A percentile compares a stretch with the other conserved stretches of the same genome.
Conservation (phyloP, 208 protist genomes). For the Endotrypanum monterogeii region DNA sequence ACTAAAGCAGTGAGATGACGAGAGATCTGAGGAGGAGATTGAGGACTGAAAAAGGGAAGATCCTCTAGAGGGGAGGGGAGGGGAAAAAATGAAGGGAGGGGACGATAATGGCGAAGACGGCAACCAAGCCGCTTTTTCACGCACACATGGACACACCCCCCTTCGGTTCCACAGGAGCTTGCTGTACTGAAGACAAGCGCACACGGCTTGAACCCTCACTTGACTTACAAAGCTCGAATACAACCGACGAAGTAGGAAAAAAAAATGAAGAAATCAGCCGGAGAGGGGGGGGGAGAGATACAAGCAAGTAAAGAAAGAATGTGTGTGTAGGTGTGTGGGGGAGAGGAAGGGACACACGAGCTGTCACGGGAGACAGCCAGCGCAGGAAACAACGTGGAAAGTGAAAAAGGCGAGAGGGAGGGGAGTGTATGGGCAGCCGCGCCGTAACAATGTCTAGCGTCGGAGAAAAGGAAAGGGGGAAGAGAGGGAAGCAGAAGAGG, state of each 20-base stretch:
- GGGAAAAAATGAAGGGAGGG: not conserved
- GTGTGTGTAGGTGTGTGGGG: not conserved
- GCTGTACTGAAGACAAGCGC: too few species aligned
- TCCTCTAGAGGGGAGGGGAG: not conserved
- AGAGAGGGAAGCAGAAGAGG: not conserved
- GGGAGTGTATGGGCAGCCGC: not conserved
- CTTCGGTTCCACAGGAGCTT: too few species aligned
- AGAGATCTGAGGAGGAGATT: too few species aligned
- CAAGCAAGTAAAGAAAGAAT: not conserved
- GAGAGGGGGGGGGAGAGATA: too few species aligned
- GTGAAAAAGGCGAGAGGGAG: not conserved
- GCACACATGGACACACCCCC: not conserved
- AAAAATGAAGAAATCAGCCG: too few species aligned
- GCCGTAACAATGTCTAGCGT: not conserved
- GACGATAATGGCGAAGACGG: not conserved
- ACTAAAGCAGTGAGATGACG: not conserved
- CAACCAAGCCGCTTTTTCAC: not conserved
- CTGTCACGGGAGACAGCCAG: not conserved
- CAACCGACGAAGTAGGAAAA: too few species aligned
- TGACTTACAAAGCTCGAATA: too few species aligned
- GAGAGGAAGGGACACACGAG: not conserved
- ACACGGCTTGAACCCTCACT: too few species aligned
- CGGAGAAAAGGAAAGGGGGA: not conserved
- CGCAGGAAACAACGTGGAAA: not conserved
- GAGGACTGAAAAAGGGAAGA: not conserved